Base-by-base conservation (phyloP, 2,329 filamentous ascomycete species). In the Coniochaeta ligniaria region DNA sequence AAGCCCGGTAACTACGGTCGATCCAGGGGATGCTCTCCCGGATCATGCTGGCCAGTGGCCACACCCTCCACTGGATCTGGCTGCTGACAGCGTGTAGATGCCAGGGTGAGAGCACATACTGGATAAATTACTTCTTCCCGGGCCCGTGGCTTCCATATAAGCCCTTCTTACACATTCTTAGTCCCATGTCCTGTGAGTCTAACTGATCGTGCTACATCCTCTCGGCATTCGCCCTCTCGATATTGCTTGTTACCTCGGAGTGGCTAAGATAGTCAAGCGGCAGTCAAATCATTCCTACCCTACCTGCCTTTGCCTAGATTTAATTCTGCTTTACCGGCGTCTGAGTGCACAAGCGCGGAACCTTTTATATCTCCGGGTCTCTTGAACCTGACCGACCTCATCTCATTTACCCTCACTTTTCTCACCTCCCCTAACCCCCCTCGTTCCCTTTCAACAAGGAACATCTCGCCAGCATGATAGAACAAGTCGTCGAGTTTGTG, bases 401-500 rank as follows among this genome's bases (percentile, higher is more conserved):
- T 14, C 26, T 55, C 50, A 24, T 26, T 55, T 33, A 35, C 24
- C 12, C 24, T 33, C 26, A 12, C 50, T 55, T 38, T 38, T n/a
- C 28, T 36, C 28, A 6, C 24, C 31, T 57, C 31, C 22, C 28
- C 12, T 35, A 6, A 6, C 4, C 8, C 7, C 12, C 28, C 17
- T 14, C 17, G 17, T 14, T 16, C 54, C 54, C 22, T 35, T 17
- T 61, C 60, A 61, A 61, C 60, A 58, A 35, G 54, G 54, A 26
- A 17, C 28, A 22, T 6, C 31, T 24, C 17, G 35, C 17, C 54
- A 57, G 16, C 1, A 66, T 76, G 50, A 71, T 69, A 36, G 72
- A 74, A 59, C 65, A 71, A 20, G 58, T 79, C 59, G 57, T 76
- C 52, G 66, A 71, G 35, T 63, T 74, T 8, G 47, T 79, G 52